Evolutionary conservation across 2,329 filamentous ascomycete species (phyloP), one percentile per base, ranked within the genome.

Genomic region (Cytospora schulzeri): DNA sequence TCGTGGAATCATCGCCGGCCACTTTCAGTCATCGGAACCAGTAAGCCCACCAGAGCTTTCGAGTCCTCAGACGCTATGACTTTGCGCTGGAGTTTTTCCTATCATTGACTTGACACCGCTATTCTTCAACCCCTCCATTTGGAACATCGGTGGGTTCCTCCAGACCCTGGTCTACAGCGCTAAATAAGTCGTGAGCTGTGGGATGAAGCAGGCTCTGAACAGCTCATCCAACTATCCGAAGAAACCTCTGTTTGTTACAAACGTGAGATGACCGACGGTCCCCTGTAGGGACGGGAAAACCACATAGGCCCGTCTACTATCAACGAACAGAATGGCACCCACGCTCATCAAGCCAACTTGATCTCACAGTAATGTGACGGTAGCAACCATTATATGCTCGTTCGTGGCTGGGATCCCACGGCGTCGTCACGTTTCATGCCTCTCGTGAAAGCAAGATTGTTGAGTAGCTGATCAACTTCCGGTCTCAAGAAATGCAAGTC

Each of bases 341-440:
- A n/a, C 8, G 52, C 60, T 3, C 51, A 24, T n/a, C 35, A 35
- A 26, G 29, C 33, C 11, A 24, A 29, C 12, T 15, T 57, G 24
- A 33, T 14, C 5, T n/a, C 29, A 7, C 41, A 35, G 22, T n/a
- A 3, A 19, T 57, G 38, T n/a, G 28, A 7, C 4, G 60, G 52
- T 4, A 33, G 29, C 35, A 19, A n/a, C 29, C 1, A 65, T 3
- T 71, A 70, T 62, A 55, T 24, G 28, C 52, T 69, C 51, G 69
- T 67, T 45, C 69, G 68, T 41, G 68, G 66, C 22, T 73, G 67
- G 65, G 65, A 69, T 28, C 52, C 33, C 52, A 57, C 33, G 66
- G 67, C 6, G 71, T 69, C 60, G 63, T 70, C 61, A 67, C 70
- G 12, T 41, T 73, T 2, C 68, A 69, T 1, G 31, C 69, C 8